phyloP scores from a whole-genome alignment of 495 filamentous ascomycete species.

The Penicillium longicatenatum region DNA sequence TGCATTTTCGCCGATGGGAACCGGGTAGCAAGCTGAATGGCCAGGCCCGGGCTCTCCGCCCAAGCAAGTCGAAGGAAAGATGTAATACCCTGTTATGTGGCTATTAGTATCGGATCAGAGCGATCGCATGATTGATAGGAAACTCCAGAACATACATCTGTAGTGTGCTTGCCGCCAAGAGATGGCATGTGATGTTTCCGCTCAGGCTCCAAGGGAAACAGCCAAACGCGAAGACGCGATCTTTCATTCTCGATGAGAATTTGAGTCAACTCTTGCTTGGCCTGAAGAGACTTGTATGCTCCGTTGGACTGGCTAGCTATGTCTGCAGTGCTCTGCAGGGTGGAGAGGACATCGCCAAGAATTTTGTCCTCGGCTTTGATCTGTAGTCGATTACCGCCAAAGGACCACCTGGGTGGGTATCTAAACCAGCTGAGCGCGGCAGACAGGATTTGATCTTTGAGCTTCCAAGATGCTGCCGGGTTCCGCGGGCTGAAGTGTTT shows the following conservation, averaged over 20 bases:
- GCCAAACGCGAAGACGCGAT: slow-evolving; percentile 82
- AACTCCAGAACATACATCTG: slow-evolving; percentile 29
- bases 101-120: slow-evolving; percentile 13
- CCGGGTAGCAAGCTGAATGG: slow-evolving; percentile 75
- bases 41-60: slow-evolving; percentile 77
- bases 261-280: slow-evolving; percentile 78
- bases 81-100: slow-evolving; percentile 30
- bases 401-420: slow-evolving; percentile 85
- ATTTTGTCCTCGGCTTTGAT: slow-evolving; percentile 88
- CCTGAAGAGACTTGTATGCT: slow-evolving; percentile 63
- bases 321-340: slow-evolving; percentile 56
- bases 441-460: slow-evolving; percentile 87
- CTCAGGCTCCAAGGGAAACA: slow-evolving; percentile 76
- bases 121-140: slow-evolving; percentile 9
- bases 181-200: slow-evolving; percentile 54
- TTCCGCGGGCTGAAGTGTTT: slow-evolving; percentile 65
- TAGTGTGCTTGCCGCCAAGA: slow-evolving; percentile 32
- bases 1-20: slow-evolving; percentile 74
- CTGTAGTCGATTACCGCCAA: slow-evolving; percentile 90
- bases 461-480: slow-evolving; percentile 61
- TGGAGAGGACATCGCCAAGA: slow-evolving; percentile 70
- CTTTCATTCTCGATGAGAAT: slow-evolving; percentile 84
- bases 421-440: slow-evolving; percentile 88
- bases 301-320: slow-evolving; percentile 58
- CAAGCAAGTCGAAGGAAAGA: slow-evolving; percentile 79